A percentile compares a stretch with the other conserved stretches of the same genome.
Evolutionary conservation across 2,329 filamentous ascomycete genomes (phyloP).

Genomic region (Acephala macrosclerotiorum): DNA sequence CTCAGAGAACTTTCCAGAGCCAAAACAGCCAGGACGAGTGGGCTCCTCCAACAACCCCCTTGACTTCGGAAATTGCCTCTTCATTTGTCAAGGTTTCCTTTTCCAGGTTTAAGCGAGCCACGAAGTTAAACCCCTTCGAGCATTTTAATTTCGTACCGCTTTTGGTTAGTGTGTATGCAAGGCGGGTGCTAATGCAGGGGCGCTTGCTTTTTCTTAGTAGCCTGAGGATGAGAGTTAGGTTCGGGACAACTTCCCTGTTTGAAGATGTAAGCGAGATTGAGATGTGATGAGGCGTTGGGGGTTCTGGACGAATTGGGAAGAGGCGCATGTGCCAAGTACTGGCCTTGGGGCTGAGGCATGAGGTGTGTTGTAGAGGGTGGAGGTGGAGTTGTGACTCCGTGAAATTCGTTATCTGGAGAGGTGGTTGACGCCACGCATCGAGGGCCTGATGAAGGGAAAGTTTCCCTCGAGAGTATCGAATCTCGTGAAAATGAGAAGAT

Average conservation of each 20-base stretch:
- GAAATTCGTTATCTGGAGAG: background rate
- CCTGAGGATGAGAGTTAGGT: background rate
- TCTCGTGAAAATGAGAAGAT: background rate
- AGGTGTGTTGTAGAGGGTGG: background rate
- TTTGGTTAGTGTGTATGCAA: background rate
- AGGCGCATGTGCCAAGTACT: background rate
- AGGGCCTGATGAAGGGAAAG: background rate
- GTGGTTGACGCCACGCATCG: background rate
- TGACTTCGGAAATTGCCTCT: background rate
- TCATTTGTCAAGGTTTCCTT: background rate
- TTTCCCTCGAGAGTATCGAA: too few relatives aligned
- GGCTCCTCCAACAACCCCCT: background rate
- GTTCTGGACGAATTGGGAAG: background rate
- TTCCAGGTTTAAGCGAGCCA: background rate
- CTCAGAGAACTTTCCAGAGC: too few relatives aligned
- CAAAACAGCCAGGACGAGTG: background rate
- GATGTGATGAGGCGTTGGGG: background rate
- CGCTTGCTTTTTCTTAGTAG: background rate
- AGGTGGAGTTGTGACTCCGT: background rate
- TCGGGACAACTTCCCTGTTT: background rate
- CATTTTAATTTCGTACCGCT: background rate
- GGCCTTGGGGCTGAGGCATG: background rate
- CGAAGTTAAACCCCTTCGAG: background rate
- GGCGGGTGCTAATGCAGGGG: background rate
- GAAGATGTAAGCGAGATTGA: background rate